Evolutionary conservation across 495 filamentous ascomycete genomes (phyloP), one percentile per base, ranked within the genome.

Genomic region (Emericellopsis terricola): DNA sequence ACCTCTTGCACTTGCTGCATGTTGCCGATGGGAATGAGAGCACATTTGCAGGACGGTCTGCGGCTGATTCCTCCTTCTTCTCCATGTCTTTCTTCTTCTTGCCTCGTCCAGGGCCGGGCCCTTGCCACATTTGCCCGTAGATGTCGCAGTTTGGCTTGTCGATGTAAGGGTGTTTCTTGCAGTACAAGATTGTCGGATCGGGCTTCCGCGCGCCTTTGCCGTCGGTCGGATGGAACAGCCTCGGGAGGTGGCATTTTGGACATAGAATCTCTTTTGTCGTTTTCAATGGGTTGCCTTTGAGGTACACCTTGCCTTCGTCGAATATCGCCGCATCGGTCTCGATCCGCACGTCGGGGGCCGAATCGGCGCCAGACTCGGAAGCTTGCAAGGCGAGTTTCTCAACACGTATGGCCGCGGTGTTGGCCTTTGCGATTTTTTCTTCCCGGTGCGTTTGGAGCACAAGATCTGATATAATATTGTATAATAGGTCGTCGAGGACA

Each of bases 201-300:
- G 70, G 68, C 42, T 69, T 67, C 23, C 59, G 57, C 15, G 69
- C 63, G 15, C 69, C 69, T 35, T 64, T 62, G 19, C 75, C 75
- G 18, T 71, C 65, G 15, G 67, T 67, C 3, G 75, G 74, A 41
- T 78, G 65, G 28, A 77, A 47, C 19, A 80, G 60, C 23, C 68
- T 64, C 14, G 74, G 75, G 15, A 77, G 61, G 37, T 70, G 66
- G 38, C 76, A 81, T 38, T 69, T 68, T 6, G 71, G 66, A 37
- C 76, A 81, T 15, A 60, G 61, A 34, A 81, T 75, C 43, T 85
- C 77, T 37, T 71, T 69, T 17, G 71, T 75, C 8, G 76, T 82
- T 32, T 70, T 64, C 20, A 87, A 54, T 1, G 81, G 80, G 42
- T 85, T 85, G 14, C 78, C 78, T 44, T 78, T 81, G 29, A 87